phyloP scores from a whole-genome alignment of 2,329 filamentous ascomycete species.

The Penicillium concentricum region DNA sequence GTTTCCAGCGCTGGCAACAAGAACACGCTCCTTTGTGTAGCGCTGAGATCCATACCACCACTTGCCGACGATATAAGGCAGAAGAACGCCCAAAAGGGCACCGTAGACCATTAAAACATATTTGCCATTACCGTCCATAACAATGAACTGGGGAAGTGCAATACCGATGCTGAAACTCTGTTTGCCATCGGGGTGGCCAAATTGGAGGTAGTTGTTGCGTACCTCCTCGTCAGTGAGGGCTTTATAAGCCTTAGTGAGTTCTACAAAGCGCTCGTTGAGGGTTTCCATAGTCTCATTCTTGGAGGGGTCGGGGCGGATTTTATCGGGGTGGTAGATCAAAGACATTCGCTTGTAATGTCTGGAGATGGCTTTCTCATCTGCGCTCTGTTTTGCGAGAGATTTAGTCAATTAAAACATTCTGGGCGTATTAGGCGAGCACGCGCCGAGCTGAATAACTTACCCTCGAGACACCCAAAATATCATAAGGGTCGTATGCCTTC shows the following conservation, averaged over 20 bases:
- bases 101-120: constrained; percentile 92
- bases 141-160: constrained; percentile 86
- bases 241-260: constrained; percentile 97
- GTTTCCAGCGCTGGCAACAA: constrained; percentile 90
- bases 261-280: constrained; percentile 86
- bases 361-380: constrained; percentile 88
- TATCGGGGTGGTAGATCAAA: constrained; percentile 87
- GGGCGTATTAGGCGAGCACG: background rate
- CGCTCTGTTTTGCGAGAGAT: constrained; percentile 54
- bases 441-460: constrained; percentile 47
- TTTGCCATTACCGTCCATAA: constrained; percentile 92
- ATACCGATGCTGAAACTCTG: constrained; percentile 98
- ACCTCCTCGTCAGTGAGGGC: constrained; percentile 95
- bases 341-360: constrained; percentile 85
- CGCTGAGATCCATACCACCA: constrained; percentile 99
- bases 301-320: constrained; percentile 74
- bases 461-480: constrained; percentile 83
- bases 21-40: constrained; percentile 87
- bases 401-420: background rate
- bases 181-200: constrained; percentile 95
- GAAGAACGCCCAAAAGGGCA: constrained; percentile 77
- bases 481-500: constrained; percentile 95
- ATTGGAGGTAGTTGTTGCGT: constrained; percentile 94
- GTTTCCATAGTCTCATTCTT: constrained; percentile 87
- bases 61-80: constrained; percentile 89